Conservation (phyloP, 768 basidiomycete genomes). For the Auriscalpium vulgare region DNA sequence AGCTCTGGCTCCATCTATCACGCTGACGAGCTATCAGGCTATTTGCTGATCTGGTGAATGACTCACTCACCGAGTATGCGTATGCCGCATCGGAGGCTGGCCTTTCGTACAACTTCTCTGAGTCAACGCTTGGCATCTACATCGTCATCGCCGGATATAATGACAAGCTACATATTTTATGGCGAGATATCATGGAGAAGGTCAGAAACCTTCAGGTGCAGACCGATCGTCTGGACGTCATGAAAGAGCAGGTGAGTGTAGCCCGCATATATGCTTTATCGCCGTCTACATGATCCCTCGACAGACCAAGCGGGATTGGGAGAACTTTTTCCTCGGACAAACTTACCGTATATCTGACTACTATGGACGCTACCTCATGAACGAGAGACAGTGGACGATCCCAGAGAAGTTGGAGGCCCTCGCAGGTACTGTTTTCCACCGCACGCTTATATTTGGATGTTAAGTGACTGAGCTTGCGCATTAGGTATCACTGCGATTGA, state of each 20-base stretch:
- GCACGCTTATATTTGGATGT: too few relatives aligned
- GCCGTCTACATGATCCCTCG: background rate
- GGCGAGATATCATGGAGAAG: conserved; percentile 62
- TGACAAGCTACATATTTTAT: conserved; percentile 77
- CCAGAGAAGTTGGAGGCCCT: conserved; percentile 72
- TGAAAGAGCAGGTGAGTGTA: conserved; percentile 70
- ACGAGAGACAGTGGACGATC: conserved; percentile 67
- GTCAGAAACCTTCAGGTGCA: conserved; percentile 56
- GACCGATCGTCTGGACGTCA: conserved; percentile 66
- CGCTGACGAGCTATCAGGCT: conserved; percentile 37
- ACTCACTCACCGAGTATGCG: conserved; percentile 82
- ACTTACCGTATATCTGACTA: conserved; percentile 76
- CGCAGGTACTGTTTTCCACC: conserved; percentile 35
- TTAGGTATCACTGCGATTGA: conserved; percentile 68
- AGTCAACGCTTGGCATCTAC: conserved; percentile 57
- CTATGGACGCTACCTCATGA: conserved; percentile 61
- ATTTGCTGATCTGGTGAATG: conserved; percentile 78
- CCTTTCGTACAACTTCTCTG: conserved; percentile 60
- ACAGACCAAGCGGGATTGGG: conserved; percentile 69
- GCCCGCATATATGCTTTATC: background rate
- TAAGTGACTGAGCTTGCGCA: too few relatives aligned
- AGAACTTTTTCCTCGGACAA: conserved; percentile 83
- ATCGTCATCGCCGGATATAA: conserved; percentile 80
- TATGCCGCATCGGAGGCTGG: conserved; percentile 94
- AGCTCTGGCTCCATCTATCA: background rate